Percentiles rank a stretch among this genome's conserved stretches.
These are phyloP conservation scores for Euphorbia pulcherrima DNA, from an alignment of 345 rosid genomes.

Conservation along the genomic window DNA sequence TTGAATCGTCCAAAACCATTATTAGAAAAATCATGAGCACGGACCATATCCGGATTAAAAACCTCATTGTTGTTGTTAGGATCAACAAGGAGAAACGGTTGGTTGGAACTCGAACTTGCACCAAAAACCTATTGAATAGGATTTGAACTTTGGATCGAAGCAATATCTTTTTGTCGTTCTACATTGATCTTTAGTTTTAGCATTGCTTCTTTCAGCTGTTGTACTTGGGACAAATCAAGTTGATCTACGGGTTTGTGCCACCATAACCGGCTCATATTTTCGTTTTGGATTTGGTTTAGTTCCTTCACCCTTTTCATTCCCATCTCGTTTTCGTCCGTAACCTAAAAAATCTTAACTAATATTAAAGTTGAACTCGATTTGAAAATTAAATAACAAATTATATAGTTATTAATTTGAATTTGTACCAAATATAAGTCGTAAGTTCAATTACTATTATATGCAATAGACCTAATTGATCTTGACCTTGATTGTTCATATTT, in stretches of 20 bases:
- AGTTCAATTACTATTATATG: background rate
- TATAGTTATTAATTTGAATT: too few relatives aligned
- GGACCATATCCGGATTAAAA: too few relatives aligned
- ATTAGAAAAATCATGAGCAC: too few relatives aligned
- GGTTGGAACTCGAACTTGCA: conserved; percentile 14
- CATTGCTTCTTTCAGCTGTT: conserved; percentile 11
- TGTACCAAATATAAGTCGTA: background rate
- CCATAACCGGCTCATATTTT: conserved; percentile 3
- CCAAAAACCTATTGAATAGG: background rate
- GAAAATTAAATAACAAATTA: background rate
- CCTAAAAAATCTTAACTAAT: background rate
- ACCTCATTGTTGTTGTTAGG: conserved; percentile 1
- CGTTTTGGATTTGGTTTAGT: conserved; percentile 6
- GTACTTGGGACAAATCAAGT: conserved; percentile 8
- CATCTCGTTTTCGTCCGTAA: conserved; percentile 12
- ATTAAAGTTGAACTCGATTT: too few relatives aligned
- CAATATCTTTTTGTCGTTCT: conserved; percentile 3
- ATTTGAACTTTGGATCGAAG: conserved; percentile 3
- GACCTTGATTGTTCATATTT: background rate
- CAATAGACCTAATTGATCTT: background rate
- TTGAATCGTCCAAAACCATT: too few relatives aligned
- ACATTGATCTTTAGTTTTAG: conserved; percentile 14
- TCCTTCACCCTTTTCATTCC: conserved; percentile 16
- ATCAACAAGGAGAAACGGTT: conserved; percentile 17
- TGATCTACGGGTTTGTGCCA: conserved; percentile 22